Percentiles rank a stretch among this genome's conserved stretches.
Conservation (phyloP, 176 grass and related monocot genomes). For the Oryza glaberrima region DNA sequence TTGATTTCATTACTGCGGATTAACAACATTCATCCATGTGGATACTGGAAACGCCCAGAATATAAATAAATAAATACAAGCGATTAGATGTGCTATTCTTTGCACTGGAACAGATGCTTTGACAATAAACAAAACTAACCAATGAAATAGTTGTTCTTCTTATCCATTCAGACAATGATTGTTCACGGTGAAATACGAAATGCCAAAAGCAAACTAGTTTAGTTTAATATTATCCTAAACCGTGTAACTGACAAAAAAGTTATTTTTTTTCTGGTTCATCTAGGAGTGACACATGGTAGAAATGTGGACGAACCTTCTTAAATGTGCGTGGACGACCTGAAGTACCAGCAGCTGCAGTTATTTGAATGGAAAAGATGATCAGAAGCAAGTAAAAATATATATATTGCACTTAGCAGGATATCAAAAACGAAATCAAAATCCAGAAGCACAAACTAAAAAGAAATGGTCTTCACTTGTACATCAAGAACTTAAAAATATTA, state of each 20-base stretch:
- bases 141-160: neutral
- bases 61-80: neutral
- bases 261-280: neutral
- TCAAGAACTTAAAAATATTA: slow-evolving; percentile 35
- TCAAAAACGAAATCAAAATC: neutral
- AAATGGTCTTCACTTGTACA: neutral
- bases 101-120: neutral
- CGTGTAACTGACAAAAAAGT: neutral
- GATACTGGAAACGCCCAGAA: neutral
- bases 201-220: neutral
- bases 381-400: slow-evolving; percentile 9
- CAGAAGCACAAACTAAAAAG: neutral
- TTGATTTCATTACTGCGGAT: neutral
- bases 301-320: slow-evolving; percentile 60
- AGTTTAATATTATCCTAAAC: neutral
- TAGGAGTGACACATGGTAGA: neutral
- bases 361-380: slow-evolving; percentile 32
- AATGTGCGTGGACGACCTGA: slow-evolving; percentile 79
- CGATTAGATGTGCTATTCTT: neutral
- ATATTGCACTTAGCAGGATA: neutral
- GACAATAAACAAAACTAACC: neutral
- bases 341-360: slow-evolving; percentile 81
- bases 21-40: neutral
- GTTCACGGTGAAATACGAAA: neutral
- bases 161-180: neutral